phyloP scores from a whole-genome alignment of 352 stramenopile species.

The Phytopythium oedochilum region DNA sequence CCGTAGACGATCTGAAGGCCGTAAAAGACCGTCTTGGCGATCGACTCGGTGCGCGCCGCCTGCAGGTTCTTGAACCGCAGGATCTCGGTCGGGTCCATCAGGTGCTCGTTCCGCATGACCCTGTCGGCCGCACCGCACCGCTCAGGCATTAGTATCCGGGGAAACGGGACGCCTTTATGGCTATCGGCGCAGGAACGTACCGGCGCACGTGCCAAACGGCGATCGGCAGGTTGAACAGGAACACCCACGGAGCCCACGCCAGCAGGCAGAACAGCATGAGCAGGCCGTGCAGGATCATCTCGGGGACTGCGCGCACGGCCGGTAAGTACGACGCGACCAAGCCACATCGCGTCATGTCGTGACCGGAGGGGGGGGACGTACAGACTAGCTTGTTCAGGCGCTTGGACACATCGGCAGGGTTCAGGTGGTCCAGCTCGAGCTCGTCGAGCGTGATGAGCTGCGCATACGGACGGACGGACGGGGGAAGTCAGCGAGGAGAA shows the following conservation, averaged over 20 bases:
- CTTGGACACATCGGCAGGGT: slow-evolving; percentile 79
- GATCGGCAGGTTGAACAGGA: slow-evolving; percentile 78
- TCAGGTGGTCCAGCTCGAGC: slow-evolving; percentile 83
- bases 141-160: background rate
- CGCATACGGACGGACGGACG: background rate
- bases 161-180: background rate
- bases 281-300: slow-evolving; percentile 79
- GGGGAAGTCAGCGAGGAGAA: background rate
- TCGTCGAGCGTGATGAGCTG: slow-evolving; percentile 85
- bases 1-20: slow-evolving; percentile 86
- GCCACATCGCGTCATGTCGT: too few species aligned
- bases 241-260: slow-evolving; percentile 70
- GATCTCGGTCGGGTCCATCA: slow-evolving; percentile 85
- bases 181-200: slow-evolving; percentile 15
- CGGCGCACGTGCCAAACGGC: slow-evolving; percentile 68
- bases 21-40: slow-evolving; percentile 84
- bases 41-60: slow-evolving; percentile 68
- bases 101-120: slow-evolving; percentile 71
- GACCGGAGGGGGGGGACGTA: too few species aligned
- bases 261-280: slow-evolving; percentile 71
- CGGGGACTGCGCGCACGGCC: slow-evolving; percentile 37
- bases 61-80: slow-evolving; percentile 85
- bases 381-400: slow-evolving; percentile 84
- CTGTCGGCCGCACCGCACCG: slow-evolving; percentile 10
- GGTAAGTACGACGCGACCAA: too few species aligned